phyloP scores from a whole-genome alignment of 768 basidiomycete genomes.

The Russula brevipes region DNA sequence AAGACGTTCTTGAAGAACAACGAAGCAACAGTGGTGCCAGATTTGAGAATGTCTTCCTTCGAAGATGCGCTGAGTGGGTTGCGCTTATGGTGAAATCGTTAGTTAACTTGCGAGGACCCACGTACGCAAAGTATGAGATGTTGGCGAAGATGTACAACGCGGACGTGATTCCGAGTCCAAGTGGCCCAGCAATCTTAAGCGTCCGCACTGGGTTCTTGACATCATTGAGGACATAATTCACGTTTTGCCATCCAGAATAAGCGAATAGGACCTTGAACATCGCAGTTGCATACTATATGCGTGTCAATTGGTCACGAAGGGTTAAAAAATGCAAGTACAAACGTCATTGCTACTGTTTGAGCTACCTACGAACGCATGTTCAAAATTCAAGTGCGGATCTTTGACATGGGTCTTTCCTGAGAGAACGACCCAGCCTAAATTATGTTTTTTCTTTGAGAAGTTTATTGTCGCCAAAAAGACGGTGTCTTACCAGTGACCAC shows the following conservation, averaged over 20 bases:
- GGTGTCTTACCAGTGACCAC: conserved; percentile 41
- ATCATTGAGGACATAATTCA: conserved; percentile 57
- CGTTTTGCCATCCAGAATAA: conserved; percentile 50
- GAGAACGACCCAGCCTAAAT: conserved; percentile 52
- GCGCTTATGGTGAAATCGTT: background rate
- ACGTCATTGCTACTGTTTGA: conserved; percentile 48
- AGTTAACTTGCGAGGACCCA: background rate
- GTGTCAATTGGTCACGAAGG: background rate
- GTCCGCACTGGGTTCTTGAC: conserved; percentile 56
- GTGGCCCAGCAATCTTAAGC: conserved; percentile 56
- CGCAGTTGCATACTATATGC: conserved; percentile 50
- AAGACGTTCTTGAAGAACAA: conserved; percentile 61
- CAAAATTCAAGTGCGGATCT: conserved; percentile 55
- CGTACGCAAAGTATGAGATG: conserved; percentile 50
- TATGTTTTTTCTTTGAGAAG: background rate
- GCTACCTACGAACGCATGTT: conserved; percentile 51
- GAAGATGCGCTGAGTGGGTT: conserved; percentile 36
- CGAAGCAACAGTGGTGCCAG: conserved; percentile 52
- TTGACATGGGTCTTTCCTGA: conserved; percentile 51
- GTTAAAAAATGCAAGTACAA: background rate
- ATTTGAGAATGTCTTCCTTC: conserved; percentile 44
- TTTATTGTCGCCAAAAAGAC: background rate
- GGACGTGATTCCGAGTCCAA: conserved; percentile 52
- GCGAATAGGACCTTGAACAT: conserved; percentile 52
- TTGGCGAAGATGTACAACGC: conserved; percentile 54